These are phyloP conservation scores for Hypocrella siamensis DNA, from an alignment of 2,329 filamentous ascomycete species.

Conservation along the genomic window DNA sequence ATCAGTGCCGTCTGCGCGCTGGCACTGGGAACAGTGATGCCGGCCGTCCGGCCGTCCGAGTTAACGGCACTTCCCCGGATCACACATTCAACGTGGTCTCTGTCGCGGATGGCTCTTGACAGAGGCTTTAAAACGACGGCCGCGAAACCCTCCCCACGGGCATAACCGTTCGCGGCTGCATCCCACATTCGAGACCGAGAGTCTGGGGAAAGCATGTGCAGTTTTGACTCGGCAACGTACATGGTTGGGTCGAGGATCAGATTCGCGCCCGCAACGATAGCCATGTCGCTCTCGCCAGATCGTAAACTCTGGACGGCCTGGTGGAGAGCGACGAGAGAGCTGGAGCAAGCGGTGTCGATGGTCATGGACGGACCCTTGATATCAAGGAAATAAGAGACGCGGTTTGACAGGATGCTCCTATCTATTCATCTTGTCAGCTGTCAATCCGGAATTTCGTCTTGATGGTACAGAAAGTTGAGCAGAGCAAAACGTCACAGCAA, in stretches of 20 bases:
- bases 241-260: conserved; percentile 16
- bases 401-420: conserved; percentile 24
- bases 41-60: conserved; percentile 23
- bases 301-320: conserved; percentile 14
- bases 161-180: conserved; percentile 29
- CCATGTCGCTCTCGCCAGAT: conserved; percentile 14
- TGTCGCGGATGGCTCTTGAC: conserved; percentile 22
- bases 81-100: conserved; percentile 19
- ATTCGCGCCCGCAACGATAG: conserved; percentile 23
- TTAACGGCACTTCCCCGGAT: conserved; percentile 19
- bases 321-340: conserved; percentile 28
- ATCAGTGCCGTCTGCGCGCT: too few species aligned
- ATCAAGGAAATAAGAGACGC: conserved; percentile 31
- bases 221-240: conserved; percentile 2
- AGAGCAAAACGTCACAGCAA: too few species aligned
- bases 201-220: conserved; percentile 5
- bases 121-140: conserved; percentile 28
- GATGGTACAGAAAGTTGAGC: too few species aligned
- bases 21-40: conserved; percentile 19
- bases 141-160: conserved; percentile 20
- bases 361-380: conserved; percentile 29
- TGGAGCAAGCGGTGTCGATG: conserved; percentile 34
- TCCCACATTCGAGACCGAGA: conserved; percentile 16
- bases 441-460: too few species aligned
- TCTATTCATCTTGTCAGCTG: too few species aligned